Conservation (phyloP, 345 rosid species). For the Sisymbrium irio region DNA sequence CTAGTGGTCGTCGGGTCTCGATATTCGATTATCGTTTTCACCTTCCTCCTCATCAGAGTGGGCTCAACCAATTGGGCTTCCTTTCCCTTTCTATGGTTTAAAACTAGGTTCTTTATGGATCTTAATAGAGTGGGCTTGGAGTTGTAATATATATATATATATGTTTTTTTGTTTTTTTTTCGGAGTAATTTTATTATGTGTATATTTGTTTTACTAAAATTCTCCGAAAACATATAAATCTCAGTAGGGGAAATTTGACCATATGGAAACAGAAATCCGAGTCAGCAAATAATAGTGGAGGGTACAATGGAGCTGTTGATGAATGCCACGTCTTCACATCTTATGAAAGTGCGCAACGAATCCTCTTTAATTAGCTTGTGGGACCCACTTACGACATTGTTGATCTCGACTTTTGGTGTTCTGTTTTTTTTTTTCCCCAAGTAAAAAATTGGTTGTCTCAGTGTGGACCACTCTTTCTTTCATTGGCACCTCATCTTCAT, state of each 20-base stretch:
- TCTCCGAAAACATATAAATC: not conserved
- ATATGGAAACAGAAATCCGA: constrained; percentile 9
- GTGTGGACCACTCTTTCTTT: constrained; percentile 34
- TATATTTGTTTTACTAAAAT: not conserved
- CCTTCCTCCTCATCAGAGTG: not conserved
- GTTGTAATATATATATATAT: not conserved
- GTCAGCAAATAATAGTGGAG: constrained; percentile 36
- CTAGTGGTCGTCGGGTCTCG: not conserved
- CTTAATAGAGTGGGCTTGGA: not conserved
- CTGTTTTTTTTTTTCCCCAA: constrained; percentile 1
- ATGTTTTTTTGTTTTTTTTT: no score
- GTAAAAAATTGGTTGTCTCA: not conserved
- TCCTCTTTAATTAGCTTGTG: constrained; percentile 20
- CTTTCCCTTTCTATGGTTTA: not conserved
- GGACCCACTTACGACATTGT: constrained; percentile 27
- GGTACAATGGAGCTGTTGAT: constrained; percentile 21
- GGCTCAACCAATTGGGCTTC: not conserved
- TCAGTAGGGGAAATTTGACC: constrained; percentile 12
- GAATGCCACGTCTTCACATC: constrained; percentile 35
- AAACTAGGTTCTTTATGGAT: not conserved
- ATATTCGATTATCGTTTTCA: not conserved
- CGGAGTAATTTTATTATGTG: not conserved
- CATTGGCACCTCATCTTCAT: constrained; percentile 31
- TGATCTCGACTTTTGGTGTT: constrained; percentile 24
- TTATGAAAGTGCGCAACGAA: constrained; percentile 36